Conservation (phyloP, 1,284 basidiomycete species). For the Thecaphora thlaspeos region DNA sequence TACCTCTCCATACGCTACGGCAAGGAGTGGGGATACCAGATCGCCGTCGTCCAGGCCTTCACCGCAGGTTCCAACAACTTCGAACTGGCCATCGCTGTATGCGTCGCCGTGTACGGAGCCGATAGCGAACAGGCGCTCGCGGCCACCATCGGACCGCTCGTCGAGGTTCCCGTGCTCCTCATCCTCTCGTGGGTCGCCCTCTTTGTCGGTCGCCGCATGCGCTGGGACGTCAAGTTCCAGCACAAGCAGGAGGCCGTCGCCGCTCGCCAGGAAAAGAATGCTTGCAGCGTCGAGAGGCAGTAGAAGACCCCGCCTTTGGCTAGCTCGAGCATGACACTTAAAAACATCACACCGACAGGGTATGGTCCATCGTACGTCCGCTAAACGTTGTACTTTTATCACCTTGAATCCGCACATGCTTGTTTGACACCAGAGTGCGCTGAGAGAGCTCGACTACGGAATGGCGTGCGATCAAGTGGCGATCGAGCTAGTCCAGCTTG, state of each 20-base stretch:
- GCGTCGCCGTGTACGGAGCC: constrained; percentile 68
- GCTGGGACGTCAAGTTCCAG: constrained; percentile 17
- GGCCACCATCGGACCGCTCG: constrained; percentile 46
- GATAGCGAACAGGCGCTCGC: constrained; percentile 37
- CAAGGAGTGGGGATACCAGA: constrained; percentile 55
- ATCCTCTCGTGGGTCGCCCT: constrained; percentile 71
- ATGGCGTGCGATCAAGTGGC: too few species aligned
- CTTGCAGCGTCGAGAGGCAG: background rate
- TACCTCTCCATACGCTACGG: constrained; percentile 37
- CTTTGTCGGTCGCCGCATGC: constrained; percentile 59
- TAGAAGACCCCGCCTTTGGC: background rate
- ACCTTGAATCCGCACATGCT: too few species aligned
- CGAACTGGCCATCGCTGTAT: constrained; percentile 74
- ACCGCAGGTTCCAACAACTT: constrained; percentile 63
- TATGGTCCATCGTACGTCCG: background rate
- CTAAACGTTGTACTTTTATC: background rate
- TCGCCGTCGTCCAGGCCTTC: constrained; percentile 60
- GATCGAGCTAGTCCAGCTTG: background rate
- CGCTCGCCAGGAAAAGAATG: too few species aligned
- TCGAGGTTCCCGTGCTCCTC: constrained; percentile 68
- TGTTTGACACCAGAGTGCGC: too few species aligned
- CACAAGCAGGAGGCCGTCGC: background rate
- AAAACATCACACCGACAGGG: too few species aligned
- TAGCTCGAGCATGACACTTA: background rate
- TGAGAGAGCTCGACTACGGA: too few species aligned